Evolutionary conservation across 2,329 filamentous ascomycete genomes (phyloP).

Genomic region (Rhynchosporium secalis): DNA sequence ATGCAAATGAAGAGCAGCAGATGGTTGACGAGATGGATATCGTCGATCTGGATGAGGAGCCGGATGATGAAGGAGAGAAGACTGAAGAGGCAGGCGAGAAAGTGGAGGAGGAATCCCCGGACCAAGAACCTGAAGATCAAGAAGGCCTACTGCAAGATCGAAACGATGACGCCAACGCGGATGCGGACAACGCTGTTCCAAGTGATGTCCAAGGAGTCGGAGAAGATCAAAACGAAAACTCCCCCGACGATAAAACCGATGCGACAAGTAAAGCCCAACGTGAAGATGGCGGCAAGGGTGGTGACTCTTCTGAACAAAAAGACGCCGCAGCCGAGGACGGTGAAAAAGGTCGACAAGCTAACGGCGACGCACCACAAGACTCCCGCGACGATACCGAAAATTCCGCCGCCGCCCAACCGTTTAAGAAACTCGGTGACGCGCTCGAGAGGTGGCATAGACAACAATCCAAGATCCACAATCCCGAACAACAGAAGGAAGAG

Average conservation of each 20-base stretch:
- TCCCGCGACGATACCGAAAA: conserved; percentile 43
- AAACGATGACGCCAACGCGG: conserved; percentile 52
- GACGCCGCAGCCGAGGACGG: conserved; percentile 65
- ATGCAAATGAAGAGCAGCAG: conserved; percentile 45
- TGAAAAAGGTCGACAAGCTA: conserved; percentile 48
- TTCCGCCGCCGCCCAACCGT: conserved; percentile 62
- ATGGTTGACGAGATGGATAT: conserved; percentile 40
- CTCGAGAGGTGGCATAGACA: conserved; percentile 91
- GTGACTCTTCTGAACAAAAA: conserved; percentile 63
- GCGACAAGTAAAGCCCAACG: conserved; percentile 62
- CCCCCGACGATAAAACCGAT: conserved; percentile 62
- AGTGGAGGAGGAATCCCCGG: conserved; percentile 48
- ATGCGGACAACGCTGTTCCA: conserved; percentile 62
- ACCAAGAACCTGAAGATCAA: conserved; percentile 54
- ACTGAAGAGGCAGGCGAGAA: conserved; percentile 55
- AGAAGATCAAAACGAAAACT: conserved; percentile 63
- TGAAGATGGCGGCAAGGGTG: conserved; percentile 66
- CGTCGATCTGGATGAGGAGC: conserved; percentile 38
- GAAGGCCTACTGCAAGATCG: conserved; percentile 42
- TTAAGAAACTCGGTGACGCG: conserved; percentile 92
- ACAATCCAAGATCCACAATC: conserved; percentile 71
- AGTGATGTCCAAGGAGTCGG: conserved; percentile 65
- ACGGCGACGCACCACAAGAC: conserved; percentile 44
- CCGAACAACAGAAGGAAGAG: conserved; percentile 51
- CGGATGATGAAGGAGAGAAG: conserved; percentile 41